These are phyloP conservation scores for Austroboletus niveus DNA, from an alignment of 1,284 basidiomycete species.

Conservation along the genomic window DNA sequence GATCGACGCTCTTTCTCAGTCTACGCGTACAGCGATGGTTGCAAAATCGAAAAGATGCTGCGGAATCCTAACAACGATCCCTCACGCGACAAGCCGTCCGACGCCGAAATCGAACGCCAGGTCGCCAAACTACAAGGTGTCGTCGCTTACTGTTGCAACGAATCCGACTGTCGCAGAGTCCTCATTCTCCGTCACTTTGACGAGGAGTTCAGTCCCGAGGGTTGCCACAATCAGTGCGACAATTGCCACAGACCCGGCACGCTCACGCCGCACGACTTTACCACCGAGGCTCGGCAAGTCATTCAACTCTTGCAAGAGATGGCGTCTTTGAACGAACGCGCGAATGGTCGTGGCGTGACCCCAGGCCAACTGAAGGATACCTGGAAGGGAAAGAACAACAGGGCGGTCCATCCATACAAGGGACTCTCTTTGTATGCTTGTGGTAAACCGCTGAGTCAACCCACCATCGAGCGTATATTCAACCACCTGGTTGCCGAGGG, in stretches of 20 bases:
- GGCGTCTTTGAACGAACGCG: constrained; percentile 19
- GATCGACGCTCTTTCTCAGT: constrained; percentile 34
- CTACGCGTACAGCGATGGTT: constrained; percentile 55
- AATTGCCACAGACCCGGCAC: constrained; percentile 61
- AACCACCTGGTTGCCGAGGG: constrained; percentile 46
- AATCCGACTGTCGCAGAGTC: constrained; percentile 82
- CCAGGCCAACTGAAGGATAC: constrained; percentile 51
- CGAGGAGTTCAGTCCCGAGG: constrained; percentile 57
- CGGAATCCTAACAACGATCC: constrained; percentile 40
- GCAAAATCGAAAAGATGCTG: constrained; percentile 51
- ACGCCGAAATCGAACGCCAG: constrained; percentile 56
- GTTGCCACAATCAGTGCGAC: constrained; percentile 71
- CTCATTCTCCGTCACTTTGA: constrained; percentile 78
- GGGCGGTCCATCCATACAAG: constrained; percentile 45
- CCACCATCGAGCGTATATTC: constrained; percentile 63
- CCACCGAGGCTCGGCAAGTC: constrained; percentile 47
- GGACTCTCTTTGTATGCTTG: constrained; percentile 53
- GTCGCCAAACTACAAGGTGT: constrained; percentile 51
- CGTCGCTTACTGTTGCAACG: constrained; percentile 77
- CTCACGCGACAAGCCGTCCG: constrained; percentile 34
- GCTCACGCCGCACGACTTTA: constrained; percentile 50
- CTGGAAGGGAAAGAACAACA: constrained; percentile 59
- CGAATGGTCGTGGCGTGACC: constrained; percentile 39
- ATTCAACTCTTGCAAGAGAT: constrained; percentile 54
- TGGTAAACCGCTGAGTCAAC: constrained; percentile 47